Percentiles rank a stretch among this genome's conserved stretches.
Evolutionary conservation across 2,329 filamentous ascomycete genomes (phyloP).

Genomic region (Leptographium radiaticola): DNA sequence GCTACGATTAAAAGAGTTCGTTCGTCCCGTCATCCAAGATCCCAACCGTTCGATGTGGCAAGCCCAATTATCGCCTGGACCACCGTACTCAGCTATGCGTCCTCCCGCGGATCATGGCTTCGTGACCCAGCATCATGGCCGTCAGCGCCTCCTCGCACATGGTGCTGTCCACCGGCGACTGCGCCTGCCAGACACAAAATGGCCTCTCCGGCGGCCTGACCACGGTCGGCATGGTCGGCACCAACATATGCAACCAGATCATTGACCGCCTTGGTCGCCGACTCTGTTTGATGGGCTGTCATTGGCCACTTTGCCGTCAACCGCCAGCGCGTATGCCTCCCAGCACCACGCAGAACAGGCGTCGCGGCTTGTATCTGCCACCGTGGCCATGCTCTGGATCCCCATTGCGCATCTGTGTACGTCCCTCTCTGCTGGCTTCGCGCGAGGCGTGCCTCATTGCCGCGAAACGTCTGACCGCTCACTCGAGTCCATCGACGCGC

Average conservation of each 20-base stretch:
- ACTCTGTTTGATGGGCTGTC: constrained; percentile 24
- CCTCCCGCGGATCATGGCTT: constrained; percentile 27
- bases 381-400: constrained; percentile 34
- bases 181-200: constrained; percentile 26
- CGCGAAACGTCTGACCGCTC: constrained; percentile 29
- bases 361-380: constrained; percentile 27
- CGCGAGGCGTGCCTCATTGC: background rate
- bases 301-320: constrained; percentile 23
- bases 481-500: constrained; percentile 34
- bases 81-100: constrained; percentile 26
- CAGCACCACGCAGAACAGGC: constrained; percentile 21
- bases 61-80: constrained; percentile 23
- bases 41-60: constrained; percentile 20
- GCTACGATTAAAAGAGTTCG: constrained; percentile 22
- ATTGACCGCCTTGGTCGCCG: constrained; percentile 34
- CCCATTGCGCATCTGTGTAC: constrained; percentile 32
- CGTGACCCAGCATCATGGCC: constrained; percentile 30
- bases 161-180: constrained; percentile 20
- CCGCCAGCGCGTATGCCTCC: constrained; percentile 26
- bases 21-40: constrained; percentile 26
- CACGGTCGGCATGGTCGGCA: constrained; percentile 37
- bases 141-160: constrained; percentile 25
- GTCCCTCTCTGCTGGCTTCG: background rate
- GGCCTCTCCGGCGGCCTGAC: constrained; percentile 37
- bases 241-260: constrained; percentile 35